Base-by-base conservation (phyloP, 2,329 filamentous ascomycete species). In the Microdochium bolleyi region DNA sequence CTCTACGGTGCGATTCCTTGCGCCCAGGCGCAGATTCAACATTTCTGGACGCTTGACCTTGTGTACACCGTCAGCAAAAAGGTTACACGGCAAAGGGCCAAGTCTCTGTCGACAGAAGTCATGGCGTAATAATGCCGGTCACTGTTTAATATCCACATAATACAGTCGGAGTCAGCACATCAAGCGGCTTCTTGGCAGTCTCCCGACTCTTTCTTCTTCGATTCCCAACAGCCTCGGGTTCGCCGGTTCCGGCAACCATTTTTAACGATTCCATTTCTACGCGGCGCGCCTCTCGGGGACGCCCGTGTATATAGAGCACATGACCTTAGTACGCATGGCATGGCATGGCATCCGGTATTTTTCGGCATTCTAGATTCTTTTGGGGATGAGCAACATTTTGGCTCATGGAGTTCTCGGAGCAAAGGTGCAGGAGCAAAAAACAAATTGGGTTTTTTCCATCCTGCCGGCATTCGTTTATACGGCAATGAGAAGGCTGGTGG, bases 51-150 rank as follows among this genome's bases (percentile, higher is more conserved):
- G 0, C 71, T 84, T 32, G 75, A 86, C 53, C 65, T 89, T 58
- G 82, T 85, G 11, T 89, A 89, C 67, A 79, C 82, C 0, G 85
- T 89, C 61, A 88, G 84, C 71, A 82, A 84, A 67, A 89, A 89
- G 64, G 78, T 82, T 60, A 79, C 75, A 2, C 69, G 79, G 53
- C 73, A 78, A 64, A 68, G 75, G 57, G 68, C 72, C 30, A 75
- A 74, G 54, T 72, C 73, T 2, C 56, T 73, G 50, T 70, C 67
- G 46, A 67, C 66, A n/a, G 70, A 68, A 24, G 66, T 73, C 44
- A 71, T 78, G 68, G 75, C 72, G 59, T 78, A 71, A 61, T 58
- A 55, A 56, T 49, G 41, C 55, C 32, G 55, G 44, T 37, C 51
- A 24, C 50, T 49, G 50, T 55, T 55, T 53, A 52, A 49, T 53